Evolutionary conservation across 2,329 filamentous ascomycete species (phyloP).

Genomic region (Paracoccidioides lutzii): DNA sequence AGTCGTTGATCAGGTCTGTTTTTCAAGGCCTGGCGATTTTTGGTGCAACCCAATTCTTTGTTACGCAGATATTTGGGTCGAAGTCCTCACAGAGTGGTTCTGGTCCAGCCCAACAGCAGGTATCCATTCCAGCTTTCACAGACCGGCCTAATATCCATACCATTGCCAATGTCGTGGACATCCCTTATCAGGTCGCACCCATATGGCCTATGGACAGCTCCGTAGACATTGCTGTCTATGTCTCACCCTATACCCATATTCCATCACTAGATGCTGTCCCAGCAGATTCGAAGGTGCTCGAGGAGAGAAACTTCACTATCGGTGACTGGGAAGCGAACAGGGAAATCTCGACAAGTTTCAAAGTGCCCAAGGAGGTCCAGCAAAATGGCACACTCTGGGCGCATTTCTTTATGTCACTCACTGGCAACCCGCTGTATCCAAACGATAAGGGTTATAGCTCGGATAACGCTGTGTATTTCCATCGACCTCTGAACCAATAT

Average conservation of each 20-base stretch:
- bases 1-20: constrained; percentile 32
- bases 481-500: constrained; percentile 76
- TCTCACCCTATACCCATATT: constrained; percentile 62
- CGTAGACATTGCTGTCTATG: constrained; percentile 72
- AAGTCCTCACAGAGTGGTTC: constrained; percentile 16
- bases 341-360: constrained; percentile 61
- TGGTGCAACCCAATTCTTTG: constrained; percentile 44
- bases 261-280: constrained; percentile 53
- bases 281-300: constrained; percentile 52
- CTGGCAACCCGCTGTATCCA: constrained; percentile 66
- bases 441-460: constrained; percentile 57
- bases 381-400: constrained; percentile 89
- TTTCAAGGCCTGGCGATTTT: constrained; percentile 48
- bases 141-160: constrained; percentile 44
- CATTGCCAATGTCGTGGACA: constrained; percentile 48
- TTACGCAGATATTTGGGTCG: constrained; percentile 42
- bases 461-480: constrained; percentile 67
- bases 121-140: constrained; percentile 48
- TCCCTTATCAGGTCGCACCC: constrained; percentile 63
- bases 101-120: constrained; percentile 10
- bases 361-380: constrained; percentile 67
- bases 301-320: constrained; percentile 67
- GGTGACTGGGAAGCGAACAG: constrained; percentile 70
- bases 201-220: constrained; percentile 73
- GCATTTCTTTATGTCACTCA: constrained; percentile 77